Base-by-base conservation (phyloP, 257 asterid genomes). In the Ilex asprella region DNA sequence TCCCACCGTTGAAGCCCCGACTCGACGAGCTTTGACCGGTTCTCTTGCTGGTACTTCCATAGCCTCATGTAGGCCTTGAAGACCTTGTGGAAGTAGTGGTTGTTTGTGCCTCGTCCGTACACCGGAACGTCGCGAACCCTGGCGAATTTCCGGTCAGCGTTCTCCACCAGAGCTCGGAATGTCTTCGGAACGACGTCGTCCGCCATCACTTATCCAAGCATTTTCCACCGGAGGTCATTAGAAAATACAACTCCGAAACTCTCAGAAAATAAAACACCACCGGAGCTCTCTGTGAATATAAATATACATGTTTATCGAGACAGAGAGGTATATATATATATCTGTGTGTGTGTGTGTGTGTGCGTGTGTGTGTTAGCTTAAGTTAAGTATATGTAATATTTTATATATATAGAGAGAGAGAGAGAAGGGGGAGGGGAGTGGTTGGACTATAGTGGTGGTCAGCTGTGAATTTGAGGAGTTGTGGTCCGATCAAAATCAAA, bases 1-100 rank as follows among this genome's bases (percentile, higher is more conserved):
- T 93, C 97, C 97, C 94, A 89, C 1, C 99, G 79, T 76, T 84
- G 94, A 21, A 93, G 86, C 44, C 99, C 97, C 56, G 87, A 83
- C 30, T 77, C 89, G 47, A 68, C 73, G 59, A 93, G 79, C 70
- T 73, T 79, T 27, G 68, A 81, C 78, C 99, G 83, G 77, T 93
- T 84, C 71, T 82, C 86, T 76, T 83, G 97, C 88, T 93, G 99
- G 32, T 79, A 85, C 70, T 89, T 92, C 99, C 99, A 92, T 30
- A 92, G 72, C 74, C 78, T 60, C 86, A 84, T 83, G 73, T 92
- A 89, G 0, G 97, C 90, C 73, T 87, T 89, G 70, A 92, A 92
- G 15, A 84, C 99, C 66, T 85, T 85, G 79, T 85, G 95, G 73
- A 75, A 86, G 64, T 82, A 75, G 75, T 86, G 99, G 1, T 69